phyloP scores from a whole-genome alignment of 805 yeast species.

The Candida ovalis region DNA sequence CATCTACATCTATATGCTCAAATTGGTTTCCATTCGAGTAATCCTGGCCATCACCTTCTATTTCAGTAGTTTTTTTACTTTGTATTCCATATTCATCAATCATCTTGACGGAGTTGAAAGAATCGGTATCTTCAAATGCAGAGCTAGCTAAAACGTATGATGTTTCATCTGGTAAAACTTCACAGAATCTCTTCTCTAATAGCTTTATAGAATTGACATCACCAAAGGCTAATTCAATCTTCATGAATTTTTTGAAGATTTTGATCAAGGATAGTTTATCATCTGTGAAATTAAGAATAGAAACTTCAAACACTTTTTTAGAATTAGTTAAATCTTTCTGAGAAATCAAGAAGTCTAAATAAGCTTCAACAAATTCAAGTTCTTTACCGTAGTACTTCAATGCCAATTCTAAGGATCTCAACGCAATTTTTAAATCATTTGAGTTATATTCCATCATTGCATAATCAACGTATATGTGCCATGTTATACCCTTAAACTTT shows the following conservation, averaged over 20 bases:
- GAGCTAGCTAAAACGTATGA: conserved; percentile 21
- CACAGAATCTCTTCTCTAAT: conserved; percentile 63
- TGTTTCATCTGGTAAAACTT: conserved; percentile 60
- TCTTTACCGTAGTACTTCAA: conserved; percentile 48
- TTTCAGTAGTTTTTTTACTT: conserved; percentile 10
- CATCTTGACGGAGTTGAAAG: conserved; percentile 31
- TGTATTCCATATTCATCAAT: conserved; percentile 30
- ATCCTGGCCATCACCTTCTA: conserved; percentile 12
- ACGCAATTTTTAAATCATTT: conserved; percentile 64
- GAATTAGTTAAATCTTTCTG: conserved; percentile 67
- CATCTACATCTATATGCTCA: conserved; percentile 11
- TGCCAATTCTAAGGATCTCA: conserved; percentile 76
- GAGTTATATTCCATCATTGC: conserved; percentile 77
- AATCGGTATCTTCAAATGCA: conserved; percentile 16
- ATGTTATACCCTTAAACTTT: conserved; percentile 56
- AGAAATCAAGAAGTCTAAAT: conserved; percentile 67
- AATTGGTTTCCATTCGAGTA: conserved; percentile 7
- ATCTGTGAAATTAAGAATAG: conserved; percentile 51
- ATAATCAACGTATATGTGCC: conserved; percentile 75
- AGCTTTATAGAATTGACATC: conserved; percentile 63
- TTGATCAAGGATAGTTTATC: conserved; percentile 38
- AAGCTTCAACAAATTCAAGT: conserved; percentile 61
- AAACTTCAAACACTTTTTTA: conserved; percentile 77
- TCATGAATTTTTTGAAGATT: conserved; percentile 56
- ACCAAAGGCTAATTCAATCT: conserved; percentile 67